A percentile compares a stretch with the other conserved stretches of the same genome.
Evolutionary conservation across 768 basidiomycete genomes (phyloP).

Genomic region (Termitomyces sp.): DNA sequence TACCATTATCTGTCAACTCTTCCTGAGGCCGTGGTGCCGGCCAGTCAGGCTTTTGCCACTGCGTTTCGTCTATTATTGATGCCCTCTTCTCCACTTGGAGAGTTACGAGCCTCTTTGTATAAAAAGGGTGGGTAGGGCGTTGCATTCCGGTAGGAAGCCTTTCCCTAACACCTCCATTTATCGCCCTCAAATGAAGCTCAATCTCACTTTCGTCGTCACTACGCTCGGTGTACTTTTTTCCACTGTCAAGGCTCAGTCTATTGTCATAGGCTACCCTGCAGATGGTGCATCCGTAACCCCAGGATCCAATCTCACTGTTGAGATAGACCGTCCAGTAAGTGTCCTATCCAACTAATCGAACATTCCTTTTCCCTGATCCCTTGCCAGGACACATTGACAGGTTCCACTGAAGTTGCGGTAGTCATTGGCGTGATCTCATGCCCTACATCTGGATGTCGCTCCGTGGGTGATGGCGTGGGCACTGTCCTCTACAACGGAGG

Average conservation of each 20-base stretch:
- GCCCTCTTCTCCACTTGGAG: not conserved
- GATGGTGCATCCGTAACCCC: slow-evolving; percentile 27
- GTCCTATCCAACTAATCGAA: not conserved
- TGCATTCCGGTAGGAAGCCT: not conserved
- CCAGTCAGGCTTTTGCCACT: too few relatives aligned
- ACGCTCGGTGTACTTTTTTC: slow-evolving; percentile 22
- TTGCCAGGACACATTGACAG: slow-evolving; percentile 30
- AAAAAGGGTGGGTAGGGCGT: not conserved
- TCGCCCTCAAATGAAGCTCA: not conserved
- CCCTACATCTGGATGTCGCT: too few relatives aligned
- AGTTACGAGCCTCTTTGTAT: not conserved
- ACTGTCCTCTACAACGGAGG: slow-evolving; percentile 41
- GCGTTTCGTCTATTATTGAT: not conserved
- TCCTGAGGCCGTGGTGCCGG: too few relatives aligned
- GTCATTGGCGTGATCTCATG: too few relatives aligned
- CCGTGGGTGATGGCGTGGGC: slow-evolving; percentile 29
- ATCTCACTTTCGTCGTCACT: not conserved
- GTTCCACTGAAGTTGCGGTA: too few relatives aligned
- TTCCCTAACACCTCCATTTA: too few relatives aligned
- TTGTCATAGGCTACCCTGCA: slow-evolving; percentile 36
- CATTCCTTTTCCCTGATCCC: not conserved
- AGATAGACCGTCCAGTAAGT: slow-evolving; percentile 47
- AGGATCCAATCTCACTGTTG: slow-evolving; percentile 37
- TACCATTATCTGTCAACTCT: not conserved
- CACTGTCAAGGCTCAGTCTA: slow-evolving; percentile 36